Base-by-base conservation (phyloP, 2,329 filamentous ascomycete species). In the Colletotrichum spinosum region DNA sequence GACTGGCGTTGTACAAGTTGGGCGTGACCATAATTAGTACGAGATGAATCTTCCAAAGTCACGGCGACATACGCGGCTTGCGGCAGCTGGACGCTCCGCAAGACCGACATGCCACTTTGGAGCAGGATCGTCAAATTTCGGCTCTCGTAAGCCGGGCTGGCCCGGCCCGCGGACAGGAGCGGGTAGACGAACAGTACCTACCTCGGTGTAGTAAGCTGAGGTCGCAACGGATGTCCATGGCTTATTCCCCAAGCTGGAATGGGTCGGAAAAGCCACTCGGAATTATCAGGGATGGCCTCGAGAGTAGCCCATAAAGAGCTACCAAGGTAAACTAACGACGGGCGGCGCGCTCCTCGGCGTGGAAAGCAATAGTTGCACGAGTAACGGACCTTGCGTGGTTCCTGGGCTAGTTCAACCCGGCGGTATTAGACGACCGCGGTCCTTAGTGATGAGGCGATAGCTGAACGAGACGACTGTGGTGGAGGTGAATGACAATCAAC, bases 111-210 rank as follows among this genome's bases (percentile, higher is more conserved):
- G 41, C 48, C 58, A 37, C 17, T 62, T 52, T 48, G 39, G 4
- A 57, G 48, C 9, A 62, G 53, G 42, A 53, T 61, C 39, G 38
- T 63, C 42, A 33, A 42, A 46, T 52, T 46, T 51, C 25, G 25
- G 33, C 48, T 50, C 51, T 13, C 34, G 45, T 63, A 66, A 66
- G 63, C 63, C 58, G 63, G 58, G 58, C 58, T 52, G 63, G 63
- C n/a, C 63, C 58, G 63, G 53, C 41, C 63, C 58, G 63, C 42
- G 42, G 41, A 11, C 37, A 62, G 41, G 37, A 57, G 25, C 52
- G 35, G 41, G 39, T 33, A 46, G 63, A 41, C 11, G 48, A 55
- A 60, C 46, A 34, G 34, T 17, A n/a, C 44, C 15, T n/a, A 9
- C 50, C 34, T 46, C 50, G 35, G 50, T 10, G 41, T 12, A 25